A percentile compares a stretch with the other conserved stretches of the same genome.
These are phyloP conservation scores for Hepatocystis sp. DNA, from an alignment of 169 alveolate species.

Conservation along the genomic window DNA sequence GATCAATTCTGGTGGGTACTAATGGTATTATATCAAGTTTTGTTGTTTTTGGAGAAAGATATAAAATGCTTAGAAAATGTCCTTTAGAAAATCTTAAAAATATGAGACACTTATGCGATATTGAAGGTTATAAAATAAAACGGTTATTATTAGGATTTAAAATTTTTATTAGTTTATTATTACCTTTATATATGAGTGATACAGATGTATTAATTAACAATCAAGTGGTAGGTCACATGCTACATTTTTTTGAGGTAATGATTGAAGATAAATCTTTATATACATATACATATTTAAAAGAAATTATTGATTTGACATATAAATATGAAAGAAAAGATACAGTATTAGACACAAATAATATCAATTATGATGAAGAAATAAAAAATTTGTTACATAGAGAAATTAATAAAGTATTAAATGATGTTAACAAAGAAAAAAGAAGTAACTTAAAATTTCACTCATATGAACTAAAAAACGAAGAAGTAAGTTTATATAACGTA, in stretches of 20 bases:
- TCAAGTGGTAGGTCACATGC: conserved; percentile 10
- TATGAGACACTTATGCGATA: not conserved
- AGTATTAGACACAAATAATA: not conserved
- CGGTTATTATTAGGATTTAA: conserved; percentile 42
- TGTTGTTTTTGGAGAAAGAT: conserved; percentile 44
- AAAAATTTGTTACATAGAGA: conserved; percentile 30
- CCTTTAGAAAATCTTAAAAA: conserved; percentile 41
- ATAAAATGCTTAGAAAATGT: conserved; percentile 17
- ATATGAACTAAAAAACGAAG: conserved; percentile 20
- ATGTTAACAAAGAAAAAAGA: conserved; percentile 41
- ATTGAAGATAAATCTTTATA: conserved; percentile 27
- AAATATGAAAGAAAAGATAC: conserved; percentile 7
- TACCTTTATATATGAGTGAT: conserved; percentile 48
- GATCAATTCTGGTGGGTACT: conserved; percentile 31
- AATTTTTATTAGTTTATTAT: conserved; percentile 51
- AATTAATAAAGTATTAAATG: conserved; percentile 33
- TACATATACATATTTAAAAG: conserved; percentile 26
- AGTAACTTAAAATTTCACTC: conserved; percentile 21
- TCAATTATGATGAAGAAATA: conserved; percentile 46
- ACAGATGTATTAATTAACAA: conserved; percentile 34
- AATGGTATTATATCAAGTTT: conserved; percentile 38
- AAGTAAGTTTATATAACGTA: conserved; percentile 20
- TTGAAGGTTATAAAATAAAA: conserved; percentile 25
- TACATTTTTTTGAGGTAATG: conserved; percentile 31
- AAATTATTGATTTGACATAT: conserved; percentile 13